A percentile compares a stretch with the other conserved stretches of the same genome.
Conservation (phyloP, 2,329 filamentous ascomycete species). For the Epichloe bromicola region DNA sequence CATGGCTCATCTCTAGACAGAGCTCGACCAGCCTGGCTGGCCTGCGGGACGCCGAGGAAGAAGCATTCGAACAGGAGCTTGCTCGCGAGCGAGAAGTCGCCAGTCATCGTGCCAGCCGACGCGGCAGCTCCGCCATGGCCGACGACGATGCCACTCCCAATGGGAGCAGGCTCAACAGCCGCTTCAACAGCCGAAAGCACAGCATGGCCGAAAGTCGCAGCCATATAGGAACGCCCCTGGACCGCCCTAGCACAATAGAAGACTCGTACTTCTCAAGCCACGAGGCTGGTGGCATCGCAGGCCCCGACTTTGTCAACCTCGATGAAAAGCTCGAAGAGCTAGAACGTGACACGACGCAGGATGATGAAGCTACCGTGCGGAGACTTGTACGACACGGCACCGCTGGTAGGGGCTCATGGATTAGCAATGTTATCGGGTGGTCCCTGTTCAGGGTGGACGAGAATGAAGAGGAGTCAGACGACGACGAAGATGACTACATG, state of each 20-base stretch:
- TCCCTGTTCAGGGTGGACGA: constrained; percentile 50
- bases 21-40: constrained; percentile 50
- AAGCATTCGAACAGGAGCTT: constrained; percentile 37
- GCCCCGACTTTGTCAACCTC: constrained; percentile 50
- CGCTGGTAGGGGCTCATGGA: constrained; percentile 42
- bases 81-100: constrained; percentile 35
- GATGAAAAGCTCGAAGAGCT: constrained; percentile 45
- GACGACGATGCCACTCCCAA: constrained; percentile 25
- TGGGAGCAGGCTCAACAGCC: constrained; percentile 36
- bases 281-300: constrained; percentile 28
- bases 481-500: constrained; percentile 23
- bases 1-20: constrained; percentile 52
- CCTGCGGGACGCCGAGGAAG: constrained; percentile 37
- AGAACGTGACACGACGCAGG: constrained; percentile 35
- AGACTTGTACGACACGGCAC: constrained; percentile 41
- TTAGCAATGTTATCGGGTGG: constrained; percentile 46
- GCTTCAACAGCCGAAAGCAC: constrained; percentile 30
- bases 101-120: constrained; percentile 35
- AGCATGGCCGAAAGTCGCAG: constrained; percentile 22
- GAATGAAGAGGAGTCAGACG: constrained; percentile 38
- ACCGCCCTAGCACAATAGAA: constrained; percentile 20
- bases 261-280: constrained; percentile 30
- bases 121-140: constrained; percentile 28
- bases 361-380: constrained; percentile 46
- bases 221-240: constrained; percentile 32